Conservation (phyloP, 106 monocot species). For the Dioscorea zingiberensis region DNA sequence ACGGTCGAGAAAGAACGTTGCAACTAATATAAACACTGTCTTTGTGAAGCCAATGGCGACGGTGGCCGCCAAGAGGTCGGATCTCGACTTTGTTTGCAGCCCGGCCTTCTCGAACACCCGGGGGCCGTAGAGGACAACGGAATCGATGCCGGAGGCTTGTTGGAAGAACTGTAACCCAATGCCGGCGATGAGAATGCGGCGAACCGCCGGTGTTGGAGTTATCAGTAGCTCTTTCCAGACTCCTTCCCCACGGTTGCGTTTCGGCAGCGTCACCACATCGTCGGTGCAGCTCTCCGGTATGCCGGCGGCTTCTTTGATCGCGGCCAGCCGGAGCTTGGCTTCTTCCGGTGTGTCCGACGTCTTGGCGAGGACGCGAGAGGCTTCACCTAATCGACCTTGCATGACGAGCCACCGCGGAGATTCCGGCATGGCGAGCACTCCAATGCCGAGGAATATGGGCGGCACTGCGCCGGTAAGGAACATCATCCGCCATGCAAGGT, state of each 20-base stretch:
- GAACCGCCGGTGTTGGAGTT: conserved; percentile 46
- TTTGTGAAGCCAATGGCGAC: conserved; percentile 74
- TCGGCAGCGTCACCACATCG: conserved; percentile 15
- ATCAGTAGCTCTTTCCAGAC: conserved; percentile 67
- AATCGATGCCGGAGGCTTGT: conserved; percentile 77
- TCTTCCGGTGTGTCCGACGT: conserved; percentile 38
- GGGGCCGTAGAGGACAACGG: conserved; percentile 78
- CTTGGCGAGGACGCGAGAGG: conserved; percentile 25
- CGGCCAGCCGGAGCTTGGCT: conserved; percentile 26
- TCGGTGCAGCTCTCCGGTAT: conserved; percentile 25
- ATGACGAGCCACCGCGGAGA: conserved; percentile 59
- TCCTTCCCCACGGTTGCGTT: conserved; percentile 33
- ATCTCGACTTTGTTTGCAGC: conserved; percentile 23
- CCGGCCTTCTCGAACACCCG: conserved; percentile 62
- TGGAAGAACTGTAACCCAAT: conserved; percentile 83
- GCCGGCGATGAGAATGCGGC: conserved; percentile 49
- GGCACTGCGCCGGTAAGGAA: conserved; percentile 38
- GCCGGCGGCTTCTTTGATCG: conserved; percentile 26
- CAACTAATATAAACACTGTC: conserved; percentile 55
- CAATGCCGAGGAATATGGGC: conserved; percentile 30
- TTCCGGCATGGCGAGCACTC: conserved; percentile 47
- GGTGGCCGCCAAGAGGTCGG: conserved; percentile 35
- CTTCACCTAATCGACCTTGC: conserved; percentile 42
- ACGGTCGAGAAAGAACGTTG: conserved; percentile 61
- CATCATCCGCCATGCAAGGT: conserved; percentile 47